Base-by-base conservation (phyloP, 2,329 filamentous ascomycete species). In the Cytospora paraplurivora region DNA sequence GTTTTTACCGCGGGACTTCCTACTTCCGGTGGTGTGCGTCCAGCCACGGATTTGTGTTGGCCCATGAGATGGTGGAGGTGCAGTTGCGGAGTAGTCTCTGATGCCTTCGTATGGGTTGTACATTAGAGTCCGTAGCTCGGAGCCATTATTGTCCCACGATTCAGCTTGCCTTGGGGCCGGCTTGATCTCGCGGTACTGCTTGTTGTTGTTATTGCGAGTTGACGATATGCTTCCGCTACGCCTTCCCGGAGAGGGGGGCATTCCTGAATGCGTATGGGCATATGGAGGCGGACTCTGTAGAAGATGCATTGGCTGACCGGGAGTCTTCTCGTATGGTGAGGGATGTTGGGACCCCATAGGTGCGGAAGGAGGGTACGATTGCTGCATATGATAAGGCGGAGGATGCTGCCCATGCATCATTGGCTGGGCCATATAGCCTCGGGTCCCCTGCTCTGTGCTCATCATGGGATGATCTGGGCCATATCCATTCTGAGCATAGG, bases 31-130 rank as follows among this genome's bases (percentile, higher is more conserved):
- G 67, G 79, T 79, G 34, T 80, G 75, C 54, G 82, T 84, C 84
- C 84, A 87, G 1, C 84, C 84, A 34, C 84, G 74, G 37, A 87
- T 85, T 51, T 79, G 78, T 13, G 82, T 84, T 0, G 84, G 84
- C 0, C 83, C 84, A 17, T 80, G 82, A 55, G 79, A 79, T 10
- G 84, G 84, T 35, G 85, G 78, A 15, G 83, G 82, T 56, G 85
- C 83, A 19, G 79, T 79, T 2, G 83, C 79, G 4, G 77, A 76
- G 51, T 84, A 85, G 68, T 87, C 84, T 70, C 86, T 86, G 70
- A 86, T 85, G 21, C 83, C 81, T 66, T 81, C 79, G 34, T 76
- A 77, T 54, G 81, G 80, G 63, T 82, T 78, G 67, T 86, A 87
- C 44, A 81, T 82, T 4, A 85, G 83, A 4, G 85, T 85, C 62